Evolutionary conservation across 805 yeast genomes (phyloP).

Genomic region (Wickerhamomyces sydowiorum): DNA sequence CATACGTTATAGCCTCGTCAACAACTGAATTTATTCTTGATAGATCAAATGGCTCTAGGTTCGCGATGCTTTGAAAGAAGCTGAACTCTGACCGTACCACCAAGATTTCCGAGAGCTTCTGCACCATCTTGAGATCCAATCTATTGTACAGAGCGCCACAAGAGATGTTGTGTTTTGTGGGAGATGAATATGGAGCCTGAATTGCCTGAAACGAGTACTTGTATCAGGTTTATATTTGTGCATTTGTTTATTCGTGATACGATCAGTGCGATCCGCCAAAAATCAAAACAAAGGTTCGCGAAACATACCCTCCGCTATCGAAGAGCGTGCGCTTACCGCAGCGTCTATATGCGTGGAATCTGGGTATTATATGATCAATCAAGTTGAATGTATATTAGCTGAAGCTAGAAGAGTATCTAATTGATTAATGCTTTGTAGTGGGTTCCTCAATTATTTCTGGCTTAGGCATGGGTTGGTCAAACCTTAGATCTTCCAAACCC

Average conservation of each 20-base stretch:
- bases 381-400: no score
- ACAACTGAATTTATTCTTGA: constrained; percentile 11
- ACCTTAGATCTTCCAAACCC: constrained; percentile 14
- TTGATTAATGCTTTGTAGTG: no score
- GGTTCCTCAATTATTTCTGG: not conserved
- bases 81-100: constrained; percentile 18
- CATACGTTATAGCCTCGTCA: constrained; percentile 17
- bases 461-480: constrained; percentile 5
- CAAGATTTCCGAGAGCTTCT: constrained; percentile 19
- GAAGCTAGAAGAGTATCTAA: no score
- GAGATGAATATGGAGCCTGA: not conserved
- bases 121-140: constrained; percentile 4
- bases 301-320: not conserved
- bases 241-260: not conserved
- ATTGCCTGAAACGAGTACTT: not conserved
- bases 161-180: not conserved
- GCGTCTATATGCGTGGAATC: no score
- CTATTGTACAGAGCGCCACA: not conserved
- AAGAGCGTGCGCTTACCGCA: no score
- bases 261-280: not conserved
- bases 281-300: not conserved
- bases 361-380: no score
- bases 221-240: not conserved
- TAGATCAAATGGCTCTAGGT: constrained; percentile 21
- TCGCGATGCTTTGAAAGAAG: constrained; percentile 18